Evolutionary conservation across 345 rosid species (phyloP).

Genomic region (Erodium maritimum): DNA sequence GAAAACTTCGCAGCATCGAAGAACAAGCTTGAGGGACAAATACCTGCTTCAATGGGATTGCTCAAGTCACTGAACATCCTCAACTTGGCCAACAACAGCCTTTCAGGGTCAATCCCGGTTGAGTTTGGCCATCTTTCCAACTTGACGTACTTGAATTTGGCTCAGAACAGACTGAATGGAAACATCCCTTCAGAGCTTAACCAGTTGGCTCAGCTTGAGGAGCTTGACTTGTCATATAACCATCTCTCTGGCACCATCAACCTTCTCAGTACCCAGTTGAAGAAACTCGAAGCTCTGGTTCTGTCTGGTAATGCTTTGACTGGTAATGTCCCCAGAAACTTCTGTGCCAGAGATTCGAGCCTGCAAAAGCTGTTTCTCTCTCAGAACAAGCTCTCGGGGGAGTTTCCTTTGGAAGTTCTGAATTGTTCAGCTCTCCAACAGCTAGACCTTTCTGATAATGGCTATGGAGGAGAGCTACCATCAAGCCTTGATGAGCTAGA

Average conservation of each 20-base stretch:
- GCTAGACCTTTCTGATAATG: conserved; percentile 54
- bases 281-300: conserved; percentile 33
- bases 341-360: conserved; percentile 41
- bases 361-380: conserved; percentile 40
- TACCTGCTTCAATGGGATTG: conserved; percentile 43
- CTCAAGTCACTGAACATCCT: conserved; percentile 40
- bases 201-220: conserved; percentile 33
- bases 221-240: conserved; percentile 56
- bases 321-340: conserved; percentile 40
- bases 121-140: conserved; percentile 43
- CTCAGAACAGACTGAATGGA: conserved; percentile 44
- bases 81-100: conserved; percentile 64
- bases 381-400: conserved; percentile 45
- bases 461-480: conserved; percentile 45
- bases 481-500: conserved; percentile 37
- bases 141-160: conserved; percentile 46
- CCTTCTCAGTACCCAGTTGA: conserved; percentile 27
- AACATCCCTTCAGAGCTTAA: conserved; percentile 46
- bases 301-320: conserved; percentile 40
- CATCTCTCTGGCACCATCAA: conserved; percentile 52
- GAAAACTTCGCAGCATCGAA: conserved; percentile 36
- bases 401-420: conserved; percentile 47
- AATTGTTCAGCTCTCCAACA: conserved; percentile 44
- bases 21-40: conserved; percentile 58
- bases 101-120: conserved; percentile 52